Base-by-base conservation (phyloP, 2,329 filamentous ascomycete genomes). In the Drechslerella coelobrocha region DNA sequence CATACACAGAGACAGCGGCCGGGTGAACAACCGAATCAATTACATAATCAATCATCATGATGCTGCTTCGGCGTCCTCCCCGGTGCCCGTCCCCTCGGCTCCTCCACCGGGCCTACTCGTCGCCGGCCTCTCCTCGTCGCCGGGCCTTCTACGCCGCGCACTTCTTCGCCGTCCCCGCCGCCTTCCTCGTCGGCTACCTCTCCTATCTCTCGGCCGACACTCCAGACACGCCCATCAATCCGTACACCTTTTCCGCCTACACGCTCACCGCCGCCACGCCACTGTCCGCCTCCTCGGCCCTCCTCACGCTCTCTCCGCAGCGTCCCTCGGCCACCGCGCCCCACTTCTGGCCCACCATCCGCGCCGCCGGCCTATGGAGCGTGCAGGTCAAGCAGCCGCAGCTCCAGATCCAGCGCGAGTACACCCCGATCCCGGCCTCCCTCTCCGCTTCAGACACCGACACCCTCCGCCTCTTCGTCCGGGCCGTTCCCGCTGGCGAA, bases 311-410 rank as follows among this genome's bases (percentile, higher is more conserved):
- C 24, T 79, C 79, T 24, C 82, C 86, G 10, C 76, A 77, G 2
- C 74, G 73, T 1, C 75, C 73, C 72, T 1, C 78, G 61, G 69
- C 14, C 3, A 68, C 45, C 8, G 47, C 68, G 1, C 48, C 72
- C 4, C 43, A 57, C 59, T 50, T 52, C 54, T 47, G 69, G 39
- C 72, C 45, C 5, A 73, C 47, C 43, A 63, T 73, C 45, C 82
- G 85, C 19, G 23, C 34, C 23, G 53, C 50, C 61, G 89, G 89
- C 2, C 83, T 95, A 43, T 96, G 91, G 89, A 92, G 89, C 73
- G 88, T 97, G 31, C 89, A 97, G 81, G 87, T 96, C 77, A 96
- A 96, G 80, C 94, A 97, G 80, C 94, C 94, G 1, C 88, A 96
- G 78, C 81, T 97, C 63, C 92, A 97, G 79, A 96, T 99, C 75